Evolutionary conservation across 768 basidiomycete species (phyloP).

Genomic region (Strobilomyces echinocephalus): DNA sequence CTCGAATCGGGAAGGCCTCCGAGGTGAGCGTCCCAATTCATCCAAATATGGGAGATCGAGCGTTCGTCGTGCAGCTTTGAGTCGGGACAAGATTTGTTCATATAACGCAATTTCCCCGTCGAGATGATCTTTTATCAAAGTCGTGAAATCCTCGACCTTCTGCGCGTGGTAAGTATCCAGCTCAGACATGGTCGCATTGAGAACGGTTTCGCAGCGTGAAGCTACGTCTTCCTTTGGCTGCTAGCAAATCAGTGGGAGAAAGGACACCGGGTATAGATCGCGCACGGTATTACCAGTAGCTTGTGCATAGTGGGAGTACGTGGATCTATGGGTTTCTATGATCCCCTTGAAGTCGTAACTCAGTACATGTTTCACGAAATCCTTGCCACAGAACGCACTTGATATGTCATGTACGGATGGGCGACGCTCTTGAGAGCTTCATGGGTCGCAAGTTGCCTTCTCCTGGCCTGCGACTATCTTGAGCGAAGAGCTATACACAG

Average conservation of each 20-base stretch:
- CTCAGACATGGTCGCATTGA: slow-evolving; percentile 87
- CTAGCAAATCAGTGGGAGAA: slow-evolving; percentile 2
- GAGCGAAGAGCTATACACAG: slow-evolving; percentile 2
- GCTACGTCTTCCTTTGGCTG: slow-evolving; percentile 63
- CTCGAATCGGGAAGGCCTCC: slow-evolving; percentile 71
- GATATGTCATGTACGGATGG: slow-evolving; percentile 69
- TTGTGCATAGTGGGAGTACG: slow-evolving; percentile 60
- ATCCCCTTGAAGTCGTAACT: slow-evolving; percentile 43
- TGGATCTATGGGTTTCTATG: slow-evolving; percentile 70
- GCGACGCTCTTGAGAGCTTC: slow-evolving; percentile 72
- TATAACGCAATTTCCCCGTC: slow-evolving; percentile 76
- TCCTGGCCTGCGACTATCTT: slow-evolving; percentile 50
- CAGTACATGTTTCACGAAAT: not conserved
- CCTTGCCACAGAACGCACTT: slow-evolving; percentile 36
- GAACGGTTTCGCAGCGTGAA: slow-evolving; percentile 77
- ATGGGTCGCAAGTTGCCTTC: slow-evolving; percentile 68
- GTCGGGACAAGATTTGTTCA: slow-evolving; percentile 62
- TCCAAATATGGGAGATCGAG: slow-evolving; percentile 50
- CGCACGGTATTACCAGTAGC: slow-evolving; percentile 35
- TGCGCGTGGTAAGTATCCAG: slow-evolving; percentile 76
- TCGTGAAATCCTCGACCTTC: slow-evolving; percentile 64
- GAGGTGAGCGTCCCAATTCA: slow-evolving; percentile 44
- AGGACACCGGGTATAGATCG: not conserved
- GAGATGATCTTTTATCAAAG: slow-evolving; percentile 59
- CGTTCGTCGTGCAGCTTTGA: slow-evolving; percentile 50